phyloP scores from a whole-genome alignment of 768 basidiomycete species.

The Trametes maxima region DNA sequence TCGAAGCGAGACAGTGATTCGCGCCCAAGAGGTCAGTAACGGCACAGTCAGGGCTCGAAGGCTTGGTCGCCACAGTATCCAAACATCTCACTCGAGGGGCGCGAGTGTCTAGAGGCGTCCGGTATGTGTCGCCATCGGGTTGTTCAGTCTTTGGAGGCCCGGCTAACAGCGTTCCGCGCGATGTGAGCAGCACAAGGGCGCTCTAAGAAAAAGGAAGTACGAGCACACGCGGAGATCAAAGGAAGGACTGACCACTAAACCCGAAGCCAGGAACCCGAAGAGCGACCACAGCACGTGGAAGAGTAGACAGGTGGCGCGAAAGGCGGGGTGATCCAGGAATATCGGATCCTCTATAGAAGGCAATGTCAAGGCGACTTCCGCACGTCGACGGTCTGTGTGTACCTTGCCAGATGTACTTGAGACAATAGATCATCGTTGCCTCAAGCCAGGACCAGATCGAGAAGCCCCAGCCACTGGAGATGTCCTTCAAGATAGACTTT shows the following conservation, averaged over 20 bases:
- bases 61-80: not conserved
- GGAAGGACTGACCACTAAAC: constrained; percentile 41
- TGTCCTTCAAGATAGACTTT: constrained; percentile 29
- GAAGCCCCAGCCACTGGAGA: not conserved
- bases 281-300: constrained; percentile 17
- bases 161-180: constrained; percentile 30
- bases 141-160: not conserved
- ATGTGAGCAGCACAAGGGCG: constrained; percentile 37
- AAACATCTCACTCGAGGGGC: constrained; percentile 2
- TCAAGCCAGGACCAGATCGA: constrained; percentile 16
- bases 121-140: not conserved
- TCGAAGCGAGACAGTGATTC: not conserved
- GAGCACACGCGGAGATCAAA: constrained; percentile 10
- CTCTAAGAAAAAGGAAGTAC: constrained; percentile 35
- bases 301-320: constrained; percentile 31
- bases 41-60: not conserved
- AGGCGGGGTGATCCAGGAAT: constrained; percentile 33
- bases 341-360: constrained; percentile 33
- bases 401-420: constrained; percentile 26
- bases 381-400: not conserved
- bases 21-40: not conserved
- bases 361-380: not conserved
- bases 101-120: not conserved
- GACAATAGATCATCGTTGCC: constrained; percentile 14
- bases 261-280: constrained; percentile 39